These are phyloP conservation scores for Talaromyces borbonicus DNA, from an alignment of 495 filamentous ascomycete genomes.

Conservation along the genomic window DNA sequence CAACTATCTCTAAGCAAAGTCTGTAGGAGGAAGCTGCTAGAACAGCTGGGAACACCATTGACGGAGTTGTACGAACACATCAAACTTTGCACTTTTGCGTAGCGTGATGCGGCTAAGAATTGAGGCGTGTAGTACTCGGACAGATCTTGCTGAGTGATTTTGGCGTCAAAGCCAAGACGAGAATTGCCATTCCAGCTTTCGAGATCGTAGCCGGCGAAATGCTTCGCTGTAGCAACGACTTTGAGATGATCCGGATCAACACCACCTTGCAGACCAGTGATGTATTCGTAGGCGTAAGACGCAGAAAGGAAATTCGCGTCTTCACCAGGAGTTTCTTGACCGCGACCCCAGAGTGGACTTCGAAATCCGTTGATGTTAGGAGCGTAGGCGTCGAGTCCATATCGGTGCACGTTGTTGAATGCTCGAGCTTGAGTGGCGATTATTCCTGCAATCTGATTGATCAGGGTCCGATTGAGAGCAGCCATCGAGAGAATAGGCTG, in stretches of 20 bases:
- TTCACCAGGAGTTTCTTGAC: slow-evolving; percentile 54
- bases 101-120: slow-evolving; percentile 29
- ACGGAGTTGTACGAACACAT: slow-evolving; percentile 57
- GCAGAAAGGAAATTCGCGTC: slow-evolving; percentile 47
- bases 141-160: slow-evolving; percentile 44
- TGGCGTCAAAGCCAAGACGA: slow-evolving; percentile 46
- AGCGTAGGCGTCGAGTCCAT: slow-evolving; percentile 53
- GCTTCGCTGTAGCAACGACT: slow-evolving; percentile 55
- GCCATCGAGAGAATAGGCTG: slow-evolving; percentile 50
- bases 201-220: slow-evolving; percentile 57
- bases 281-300: slow-evolving; percentile 45
- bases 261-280: slow-evolving; percentile 51
- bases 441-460: slow-evolving; percentile 44
- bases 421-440: slow-evolving; percentile 58
- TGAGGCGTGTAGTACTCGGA: slow-evolving; percentile 40
- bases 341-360: slow-evolving; percentile 52
- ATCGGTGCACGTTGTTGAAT: slow-evolving; percentile 50
- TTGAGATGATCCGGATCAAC: slow-evolving; percentile 34
- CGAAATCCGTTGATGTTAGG: slow-evolving; percentile 63
- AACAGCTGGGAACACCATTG: slow-evolving; percentile 48
- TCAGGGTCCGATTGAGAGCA: slow-evolving; percentile 49
- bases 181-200: slow-evolving; percentile 47
- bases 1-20: slow-evolving; percentile 46
- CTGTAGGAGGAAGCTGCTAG: slow-evolving; percentile 46
- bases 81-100: slow-evolving; percentile 45